phyloP scores from a whole-genome alignment of 164 flowering plant species.

The Echeveria elegans region DNA sequence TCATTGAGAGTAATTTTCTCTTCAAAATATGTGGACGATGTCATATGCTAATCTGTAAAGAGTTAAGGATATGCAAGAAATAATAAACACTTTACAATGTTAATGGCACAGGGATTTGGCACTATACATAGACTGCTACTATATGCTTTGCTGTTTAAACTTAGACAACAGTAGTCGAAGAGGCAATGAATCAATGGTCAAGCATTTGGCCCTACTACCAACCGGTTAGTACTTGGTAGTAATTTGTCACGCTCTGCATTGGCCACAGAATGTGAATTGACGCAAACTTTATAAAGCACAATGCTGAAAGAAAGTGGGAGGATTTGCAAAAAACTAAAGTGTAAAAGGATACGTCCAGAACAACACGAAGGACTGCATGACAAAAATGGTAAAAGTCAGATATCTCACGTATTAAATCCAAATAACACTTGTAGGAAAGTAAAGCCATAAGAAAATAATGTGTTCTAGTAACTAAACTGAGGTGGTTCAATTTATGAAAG shows the following conservation, averaged over 20 bases:
- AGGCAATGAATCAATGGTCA: not conserved
- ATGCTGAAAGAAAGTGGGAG: no score
- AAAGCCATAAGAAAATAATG: not conserved
- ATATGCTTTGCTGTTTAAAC: not conserved
- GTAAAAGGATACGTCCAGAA: constrained; percentile 8
- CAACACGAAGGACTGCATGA: constrained; percentile 2
- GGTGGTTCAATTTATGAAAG: not conserved
- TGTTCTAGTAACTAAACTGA: not conserved
- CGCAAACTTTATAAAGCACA: no score
- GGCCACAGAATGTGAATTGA: no score
- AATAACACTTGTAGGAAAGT: not conserved
- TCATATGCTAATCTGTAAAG: not conserved
- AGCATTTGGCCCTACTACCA: no score
- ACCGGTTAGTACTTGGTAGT: no score
- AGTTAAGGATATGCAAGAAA: not conserved
- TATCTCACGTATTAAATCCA: not conserved
- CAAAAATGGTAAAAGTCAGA: not conserved
- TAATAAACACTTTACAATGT: not conserved
- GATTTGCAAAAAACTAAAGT: not conserved
- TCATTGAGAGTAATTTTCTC: not conserved
- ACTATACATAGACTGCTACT: not conserved
- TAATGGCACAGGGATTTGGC: not conserved
- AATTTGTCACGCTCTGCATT: no score
- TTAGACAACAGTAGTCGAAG: not conserved
- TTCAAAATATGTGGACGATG: not conserved